A percentile compares a stretch with the other conserved stretches of the same genome.
These are phyloP conservation scores for Cyanidiococcus yangmingshanensis DNA, from an alignment of 23 red algal species.

Conservation along the genomic window DNA sequence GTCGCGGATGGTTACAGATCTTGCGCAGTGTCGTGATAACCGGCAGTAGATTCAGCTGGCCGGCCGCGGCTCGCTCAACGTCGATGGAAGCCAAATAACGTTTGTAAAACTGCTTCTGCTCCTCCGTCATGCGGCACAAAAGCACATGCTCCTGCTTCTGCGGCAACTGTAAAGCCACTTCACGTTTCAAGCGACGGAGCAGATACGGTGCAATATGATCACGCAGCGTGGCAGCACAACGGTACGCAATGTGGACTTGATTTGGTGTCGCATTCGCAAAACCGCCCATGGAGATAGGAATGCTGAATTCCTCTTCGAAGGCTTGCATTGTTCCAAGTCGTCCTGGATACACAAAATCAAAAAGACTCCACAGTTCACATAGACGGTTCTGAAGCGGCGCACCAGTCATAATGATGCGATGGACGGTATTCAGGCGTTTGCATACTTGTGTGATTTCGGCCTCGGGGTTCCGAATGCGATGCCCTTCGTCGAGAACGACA, in stretches of 20 bases:
- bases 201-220: constrained; percentile 84
- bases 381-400: constrained; percentile 93
- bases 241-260: constrained; percentile 88
- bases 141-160: constrained; percentile 86
- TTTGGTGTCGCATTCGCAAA: constrained; percentile 74
- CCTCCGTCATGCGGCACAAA: constrained; percentile 55
- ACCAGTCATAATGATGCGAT: constrained; percentile 85
- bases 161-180: constrained; percentile 82
- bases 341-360: constrained; percentile 98
- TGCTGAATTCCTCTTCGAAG: constrained; percentile 79
- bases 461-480: constrained; percentile 90
- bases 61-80: constrained; percentile 50
- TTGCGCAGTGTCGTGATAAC: constrained; percentile 80
- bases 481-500: constrained; percentile 91
- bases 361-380: constrained; percentile 89
- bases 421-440: constrained; percentile 78
- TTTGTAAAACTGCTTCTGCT: constrained; percentile 75
- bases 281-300: constrained; percentile 86
- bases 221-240: constrained; percentile 59
- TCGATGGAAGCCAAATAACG: constrained; percentile 48
- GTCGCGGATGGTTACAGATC: constrained; percentile 89
- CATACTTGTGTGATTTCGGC: constrained; percentile 73
- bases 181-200: constrained; percentile 78
- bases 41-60: constrained; percentile 53
- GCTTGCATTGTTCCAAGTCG: constrained; percentile 81